Evolutionary conservation across 2,329 filamentous ascomycete genomes (phyloP), one percentile per base, ranked within the genome.

Genomic region (Sporothrix mexicana): DNA sequence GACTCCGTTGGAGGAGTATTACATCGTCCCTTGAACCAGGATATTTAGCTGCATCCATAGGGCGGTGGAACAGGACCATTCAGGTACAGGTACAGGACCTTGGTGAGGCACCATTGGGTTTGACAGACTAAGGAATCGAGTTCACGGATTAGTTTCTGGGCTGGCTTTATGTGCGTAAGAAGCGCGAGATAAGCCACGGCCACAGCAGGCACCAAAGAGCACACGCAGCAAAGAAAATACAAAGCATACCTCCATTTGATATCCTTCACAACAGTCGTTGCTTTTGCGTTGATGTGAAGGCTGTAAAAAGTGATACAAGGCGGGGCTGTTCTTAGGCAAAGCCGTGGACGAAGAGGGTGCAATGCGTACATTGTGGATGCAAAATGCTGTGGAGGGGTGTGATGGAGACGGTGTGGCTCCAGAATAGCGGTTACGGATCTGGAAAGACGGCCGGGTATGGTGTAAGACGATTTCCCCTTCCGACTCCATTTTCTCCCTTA

Each of bases 341-440:
- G 55, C 17, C 55, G 53, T 59, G 55, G 25, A 36, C 17, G 55
- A 23, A 2, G 55, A 66, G 10, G 36, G 62, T 15, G 61, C 45
- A 49, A 23, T 20, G 13, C 43, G 64, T 17, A 55, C 43, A 12
- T 43, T 41, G 41, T 53, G 47, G 47, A 12, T 23, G 17, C 9
- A 20, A 5, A 41, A 57, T 15, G 41, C 51, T 55, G 23, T 36
- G 51, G 51, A 30, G 62, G 51, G 47, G 30, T 64, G 70, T 13
- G 61, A 57, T 55, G 61, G 36, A 62, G 49, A 53, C 53, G 64
- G 55, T 62, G 64, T 69, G 71, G 64, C 71, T 69, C 55, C 71
- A 69, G 43, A 20, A 45, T 51, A n/a, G n/a, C 23, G 64, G 64
- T 15, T 41, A 15, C 61, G 61, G 70, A 43, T 61, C 61, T 12